Conservation (phyloP, 768 basidiomycete species). For the Hirschioporus abietinus region DNA sequence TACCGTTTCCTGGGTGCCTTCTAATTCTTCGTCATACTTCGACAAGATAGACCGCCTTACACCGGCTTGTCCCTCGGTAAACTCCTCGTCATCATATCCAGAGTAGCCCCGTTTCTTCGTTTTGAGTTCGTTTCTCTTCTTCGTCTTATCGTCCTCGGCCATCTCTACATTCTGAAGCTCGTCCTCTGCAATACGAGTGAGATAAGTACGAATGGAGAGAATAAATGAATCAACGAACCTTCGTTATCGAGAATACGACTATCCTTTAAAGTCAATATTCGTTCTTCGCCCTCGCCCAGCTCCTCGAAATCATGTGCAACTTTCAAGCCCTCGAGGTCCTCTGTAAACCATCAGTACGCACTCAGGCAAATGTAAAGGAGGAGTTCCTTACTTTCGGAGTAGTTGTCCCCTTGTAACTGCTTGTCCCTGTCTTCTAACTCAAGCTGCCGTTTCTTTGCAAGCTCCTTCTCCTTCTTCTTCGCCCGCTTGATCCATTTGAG, state of each 20-base stretch:
- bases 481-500: slow-evolving; percentile 87
- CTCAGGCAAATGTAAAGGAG: not conserved
- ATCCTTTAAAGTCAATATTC: slow-evolving; percentile 96
- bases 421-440: slow-evolving; percentile 86
- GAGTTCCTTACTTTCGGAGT: slow-evolving; percentile 73
- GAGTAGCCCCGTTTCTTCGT: slow-evolving; percentile 88
- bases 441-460: slow-evolving; percentile 75
- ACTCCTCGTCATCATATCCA: slow-evolving; percentile 96
- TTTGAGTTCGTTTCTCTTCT: slow-evolving; percentile 79
- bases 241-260: slow-evolving; percentile 92
- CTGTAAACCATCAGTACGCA: slow-evolving; percentile 33
- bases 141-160: slow-evolving; percentile 78
- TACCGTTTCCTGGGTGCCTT: slow-evolving; percentile 67
- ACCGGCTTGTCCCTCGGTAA: slow-evolving; percentile 66
- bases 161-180: slow-evolving; percentile 95
- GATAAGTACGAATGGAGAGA: slow-evolving; percentile 4
- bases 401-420: slow-evolving; percentile 62
- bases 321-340: slow-evolving; percentile 90
- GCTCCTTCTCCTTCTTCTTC: slow-evolving; percentile 88
- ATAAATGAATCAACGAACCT: slow-evolving; percentile 41
- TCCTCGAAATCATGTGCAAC: slow-evolving; percentile 93
- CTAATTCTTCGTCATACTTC: slow-evolving; percentile 92
- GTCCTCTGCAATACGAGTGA: slow-evolving; percentile 61
- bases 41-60: slow-evolving; percentile 78
- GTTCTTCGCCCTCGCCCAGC: slow-evolving; percentile 89